Evolutionary conservation across 495 filamentous ascomycete genomes (phyloP), one percentile per base, ranked within the genome.

Genomic region (Elaphomyces granulatus): DNA sequence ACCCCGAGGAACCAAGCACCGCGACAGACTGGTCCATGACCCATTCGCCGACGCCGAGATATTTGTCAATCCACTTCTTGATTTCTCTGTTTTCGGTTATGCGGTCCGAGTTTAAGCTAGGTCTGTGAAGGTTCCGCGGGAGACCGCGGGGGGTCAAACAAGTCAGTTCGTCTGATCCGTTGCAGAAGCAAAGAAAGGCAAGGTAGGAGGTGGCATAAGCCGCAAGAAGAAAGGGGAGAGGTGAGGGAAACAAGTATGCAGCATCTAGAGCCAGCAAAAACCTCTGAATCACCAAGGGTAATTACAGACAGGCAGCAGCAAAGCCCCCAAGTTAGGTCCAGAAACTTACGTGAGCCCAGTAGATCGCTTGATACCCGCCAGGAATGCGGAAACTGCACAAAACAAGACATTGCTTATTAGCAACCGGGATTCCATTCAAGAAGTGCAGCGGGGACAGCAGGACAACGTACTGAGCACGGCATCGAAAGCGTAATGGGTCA

Each of bases 1-100:
- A 98, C 21, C 76, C 70, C 56, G 83, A 90, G 10, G 81, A 78
- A 10, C 86, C 80, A 61, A 93, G 78, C 38, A 94, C 68, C 19
- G 87, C 87, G 19, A 95, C 85, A 3, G 86, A 90, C 64, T 88
- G 81, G 54, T 98, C 90, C 87, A 98, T 88, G 38, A 94, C 81
- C 83, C 83, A 92, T 62, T 98, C 90, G 55, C 90, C 90, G 32
- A 96, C 77, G 37, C 83, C 83, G 43, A 98, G 78, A 64, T 98
- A 98, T 56, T 79, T 94, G 52, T 88, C 84, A 48, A 98, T 72
- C 81, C 86, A 95, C 50, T 78, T 80, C 57, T 83, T 81, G 49
- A 94, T 53, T 41, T 88, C 80, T 60, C 84, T 82, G 57, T 76
- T 87, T 32, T 93, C 84, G 45, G 81, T 71, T 45, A 96, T 71